Conservation (phyloP, 306 rosid species). For the Casuarina cunninghamiana region DNA sequence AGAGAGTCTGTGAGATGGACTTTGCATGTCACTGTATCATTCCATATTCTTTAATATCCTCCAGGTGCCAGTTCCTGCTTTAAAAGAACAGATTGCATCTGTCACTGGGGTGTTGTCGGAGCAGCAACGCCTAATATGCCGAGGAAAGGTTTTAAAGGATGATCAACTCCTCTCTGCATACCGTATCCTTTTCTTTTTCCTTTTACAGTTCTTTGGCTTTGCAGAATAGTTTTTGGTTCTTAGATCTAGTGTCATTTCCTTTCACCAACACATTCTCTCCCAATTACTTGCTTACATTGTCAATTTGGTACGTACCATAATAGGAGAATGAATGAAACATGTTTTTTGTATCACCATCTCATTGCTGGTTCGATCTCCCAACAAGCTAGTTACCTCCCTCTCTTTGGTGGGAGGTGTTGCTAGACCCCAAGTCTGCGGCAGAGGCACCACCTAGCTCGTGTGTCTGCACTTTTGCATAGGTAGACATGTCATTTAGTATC, state of each 20-base stretch:
- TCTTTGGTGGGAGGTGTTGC: not conserved
- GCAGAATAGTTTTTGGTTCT: constrained; percentile 1
- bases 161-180: constrained; percentile 67
- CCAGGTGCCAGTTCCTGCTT: constrained; percentile 86
- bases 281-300: not conserved
- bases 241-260: not conserved
- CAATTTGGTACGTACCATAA: not conserved
- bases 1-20: constrained; percentile 8
- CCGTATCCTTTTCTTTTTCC: constrained; percentile 51
- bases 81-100: constrained; percentile 64
- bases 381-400: not conserved
- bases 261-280: not conserved
- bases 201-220: constrained; percentile 4
- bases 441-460: not conserved
- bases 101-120: constrained; percentile 65
- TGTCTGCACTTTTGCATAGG: not conserved
- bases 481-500: not conserved
- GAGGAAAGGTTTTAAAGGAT: constrained; percentile 70
- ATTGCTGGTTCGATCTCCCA: not conserved
- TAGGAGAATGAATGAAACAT: not conserved
- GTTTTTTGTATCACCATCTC: not conserved
- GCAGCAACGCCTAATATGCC: constrained; percentile 63
- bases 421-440: not conserved
- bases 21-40: not conserved
- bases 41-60: constrained; percentile 28